Percentiles rank a stretch among this genome's conserved stretches.
phyloP scores from a whole-genome alignment of 257 asterid species.

The Perilla frutescens region DNA sequence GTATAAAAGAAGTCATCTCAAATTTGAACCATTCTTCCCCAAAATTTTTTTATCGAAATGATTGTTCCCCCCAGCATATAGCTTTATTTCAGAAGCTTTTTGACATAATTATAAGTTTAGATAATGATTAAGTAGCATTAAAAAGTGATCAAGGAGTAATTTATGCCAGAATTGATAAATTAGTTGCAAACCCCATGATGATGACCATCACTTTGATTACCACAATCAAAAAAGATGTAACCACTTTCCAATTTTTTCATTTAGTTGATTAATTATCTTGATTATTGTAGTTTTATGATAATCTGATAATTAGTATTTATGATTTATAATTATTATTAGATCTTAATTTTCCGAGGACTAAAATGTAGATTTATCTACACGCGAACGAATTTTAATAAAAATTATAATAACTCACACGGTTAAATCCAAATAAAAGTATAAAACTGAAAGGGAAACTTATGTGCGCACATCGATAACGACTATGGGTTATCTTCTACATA shows the following conservation, averaged over 20 bases:
- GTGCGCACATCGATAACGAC: too few species aligned
- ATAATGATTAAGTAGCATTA: constrained; percentile 22
- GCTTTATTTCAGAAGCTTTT: constrained; percentile 8
- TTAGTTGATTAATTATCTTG: background rate
- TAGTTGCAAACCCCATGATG: constrained; percentile 36
- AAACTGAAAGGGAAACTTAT: too few species aligned
- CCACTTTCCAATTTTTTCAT: background rate
- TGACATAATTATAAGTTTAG: constrained; percentile 30
- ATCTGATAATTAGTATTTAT: too few species aligned
- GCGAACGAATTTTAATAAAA: too few species aligned
- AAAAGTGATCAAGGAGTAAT: constrained; percentile 45
- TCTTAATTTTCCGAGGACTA: too few species aligned
- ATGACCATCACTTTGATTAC: constrained; percentile 42
- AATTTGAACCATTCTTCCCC: too few species aligned
- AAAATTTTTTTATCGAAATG: background rate
- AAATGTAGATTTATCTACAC: too few species aligned
- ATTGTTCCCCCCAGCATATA: background rate
- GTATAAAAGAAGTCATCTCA: too few species aligned
- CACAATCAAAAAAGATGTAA: constrained; percentile 26
- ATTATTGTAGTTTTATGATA: background rate
- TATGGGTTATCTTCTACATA: too few species aligned
- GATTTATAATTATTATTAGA: too few species aligned
- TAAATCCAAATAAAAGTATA: too few species aligned
- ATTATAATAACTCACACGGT: too few species aligned
- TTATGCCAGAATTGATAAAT: constrained; percentile 5